Evolutionary conservation across 2,329 filamentous ascomycete species (phyloP).

Genomic region (Alternaria postmessia): DNA sequence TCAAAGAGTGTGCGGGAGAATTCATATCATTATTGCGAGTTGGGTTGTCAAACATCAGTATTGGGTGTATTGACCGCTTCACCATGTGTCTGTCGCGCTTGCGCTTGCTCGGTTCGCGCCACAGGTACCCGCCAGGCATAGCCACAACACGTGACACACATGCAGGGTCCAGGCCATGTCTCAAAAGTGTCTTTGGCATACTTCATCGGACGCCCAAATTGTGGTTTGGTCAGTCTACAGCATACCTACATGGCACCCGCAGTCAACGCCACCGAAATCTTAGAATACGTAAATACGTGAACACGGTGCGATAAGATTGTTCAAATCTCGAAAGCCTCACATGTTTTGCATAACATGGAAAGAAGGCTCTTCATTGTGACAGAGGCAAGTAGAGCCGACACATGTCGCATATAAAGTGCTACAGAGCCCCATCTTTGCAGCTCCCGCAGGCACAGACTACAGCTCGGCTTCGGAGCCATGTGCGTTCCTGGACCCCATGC

Average conservation of each 20-base stretch:
- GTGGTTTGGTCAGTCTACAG: not conserved
- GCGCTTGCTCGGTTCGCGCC: conserved; percentile 20
- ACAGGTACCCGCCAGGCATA: conserved; percentile 8
- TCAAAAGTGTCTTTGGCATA: too few species aligned
- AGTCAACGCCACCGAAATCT: not conserved
- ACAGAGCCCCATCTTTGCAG: conserved; percentile 1
- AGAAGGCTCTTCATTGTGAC: not conserved
- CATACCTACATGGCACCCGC: not conserved
- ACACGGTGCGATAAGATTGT: not conserved
- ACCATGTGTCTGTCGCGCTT: conserved; percentile 16
- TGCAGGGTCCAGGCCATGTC: conserved; percentile 11
- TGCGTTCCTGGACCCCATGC: conserved; percentile 2
- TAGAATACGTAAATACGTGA: not conserved
- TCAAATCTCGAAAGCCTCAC: not conserved
- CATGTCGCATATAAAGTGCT: conserved; percentile 3
- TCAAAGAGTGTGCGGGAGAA: conserved; percentile 12
- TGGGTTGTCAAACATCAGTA: conserved; percentile 4
- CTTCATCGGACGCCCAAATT: not conserved
- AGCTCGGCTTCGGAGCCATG: conserved; percentile 1
- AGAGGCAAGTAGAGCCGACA: not conserved
- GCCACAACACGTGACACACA: conserved; percentile 22
- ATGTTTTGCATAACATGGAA: not conserved
- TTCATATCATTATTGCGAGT: conserved; percentile 35
- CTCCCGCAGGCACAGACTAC: not conserved
- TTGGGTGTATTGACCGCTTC: conserved; percentile 8